These are phyloP conservation scores for Dipsacomyces acuminosporus DNA, from an alignment of 371 early-diverging fungal genomes.

Conservation along the genomic window DNA sequence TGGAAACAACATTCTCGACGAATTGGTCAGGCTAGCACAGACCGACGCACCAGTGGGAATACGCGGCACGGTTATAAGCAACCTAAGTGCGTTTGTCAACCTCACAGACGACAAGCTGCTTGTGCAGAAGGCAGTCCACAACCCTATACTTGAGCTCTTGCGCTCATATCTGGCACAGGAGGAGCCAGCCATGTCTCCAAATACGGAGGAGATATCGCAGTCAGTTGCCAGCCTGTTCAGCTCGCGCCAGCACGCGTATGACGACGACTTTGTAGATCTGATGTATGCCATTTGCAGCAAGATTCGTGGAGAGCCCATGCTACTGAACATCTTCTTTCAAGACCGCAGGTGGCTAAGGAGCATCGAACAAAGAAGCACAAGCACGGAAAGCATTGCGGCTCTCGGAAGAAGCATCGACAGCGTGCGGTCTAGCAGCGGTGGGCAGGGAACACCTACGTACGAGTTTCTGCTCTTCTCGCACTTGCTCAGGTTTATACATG, in stretches of 20 bases:
- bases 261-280: constrained; percentile 79
- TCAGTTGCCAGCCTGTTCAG: constrained; percentile 14
- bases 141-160: constrained; percentile 75
- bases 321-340: constrained; percentile 86
- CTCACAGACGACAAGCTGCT: constrained; percentile 82
- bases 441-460: constrained; percentile 25
- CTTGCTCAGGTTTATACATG: constrained; percentile 77
- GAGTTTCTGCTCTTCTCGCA: constrained; percentile 85
- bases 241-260: constrained; percentile 50
- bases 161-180: constrained; percentile 59
- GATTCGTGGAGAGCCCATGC: constrained; percentile 81
- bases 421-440: constrained; percentile 9
- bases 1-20: constrained; percentile 71
- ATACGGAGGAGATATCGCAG: background rate
- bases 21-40: constrained; percentile 74
- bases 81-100: constrained; percentile 76
- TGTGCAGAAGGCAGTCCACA: constrained; percentile 84
- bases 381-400: constrained; percentile 35
- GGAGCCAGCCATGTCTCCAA: too few species aligned
- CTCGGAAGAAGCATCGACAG: constrained; percentile 45
- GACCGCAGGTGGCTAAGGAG: constrained; percentile 71
- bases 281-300: constrained; percentile 86
- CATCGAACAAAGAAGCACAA: constrained; percentile 38
- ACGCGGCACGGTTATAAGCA: constrained; percentile 75
- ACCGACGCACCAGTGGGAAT: constrained; percentile 82